These are phyloP conservation scores for Aspergillus fumigatiaffinis DNA, from an alignment of 2,329 filamentous ascomycete species.

Conservation along the genomic window DNA sequence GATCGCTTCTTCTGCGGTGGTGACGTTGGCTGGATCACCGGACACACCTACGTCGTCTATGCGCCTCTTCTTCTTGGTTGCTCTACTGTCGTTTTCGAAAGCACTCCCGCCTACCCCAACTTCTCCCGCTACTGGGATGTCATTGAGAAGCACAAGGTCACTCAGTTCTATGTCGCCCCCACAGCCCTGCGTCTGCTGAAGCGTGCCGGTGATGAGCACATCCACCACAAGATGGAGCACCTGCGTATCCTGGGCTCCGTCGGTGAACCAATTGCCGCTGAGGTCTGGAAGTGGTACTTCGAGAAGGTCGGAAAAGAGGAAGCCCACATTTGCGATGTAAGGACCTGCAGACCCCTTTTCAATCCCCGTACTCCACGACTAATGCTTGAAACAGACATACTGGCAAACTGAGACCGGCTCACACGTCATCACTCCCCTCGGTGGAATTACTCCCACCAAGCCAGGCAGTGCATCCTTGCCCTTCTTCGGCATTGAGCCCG, in stretches of 20 bases:
- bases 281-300: constrained; percentile 99
- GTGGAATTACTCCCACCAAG: constrained; percentile 92
- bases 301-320: constrained; percentile 91
- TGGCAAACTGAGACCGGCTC: constrained; percentile 99
- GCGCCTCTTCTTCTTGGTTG: constrained; percentile 89
- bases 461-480: constrained; percentile 92
- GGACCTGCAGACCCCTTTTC: constrained; percentile 35
- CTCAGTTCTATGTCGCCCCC: constrained; percentile 97
- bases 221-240: constrained; percentile 83
- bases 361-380: constrained; percentile 2
- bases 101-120: constrained; percentile 93
- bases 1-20: constrained; percentile 97
- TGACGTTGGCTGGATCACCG: constrained; percentile 98
- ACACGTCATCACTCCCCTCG: constrained; percentile 89
- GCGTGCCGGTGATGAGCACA: constrained; percentile 88
- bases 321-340: constrained; percentile 88
- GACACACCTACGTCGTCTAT: constrained; percentile 97
- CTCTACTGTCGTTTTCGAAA: constrained; percentile 94
- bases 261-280: constrained; percentile 93
- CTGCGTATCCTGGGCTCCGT: constrained; percentile 90
- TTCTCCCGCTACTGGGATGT: constrained; percentile 99
- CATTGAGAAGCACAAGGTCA: constrained; percentile 89
- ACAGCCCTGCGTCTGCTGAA: constrained; percentile 91
- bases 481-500: constrained; percentile 97
- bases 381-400: constrained; percentile 66